Conservation (phyloP, 2,329 filamentous ascomycete species). For the Magnaporthales sp. region DNA sequence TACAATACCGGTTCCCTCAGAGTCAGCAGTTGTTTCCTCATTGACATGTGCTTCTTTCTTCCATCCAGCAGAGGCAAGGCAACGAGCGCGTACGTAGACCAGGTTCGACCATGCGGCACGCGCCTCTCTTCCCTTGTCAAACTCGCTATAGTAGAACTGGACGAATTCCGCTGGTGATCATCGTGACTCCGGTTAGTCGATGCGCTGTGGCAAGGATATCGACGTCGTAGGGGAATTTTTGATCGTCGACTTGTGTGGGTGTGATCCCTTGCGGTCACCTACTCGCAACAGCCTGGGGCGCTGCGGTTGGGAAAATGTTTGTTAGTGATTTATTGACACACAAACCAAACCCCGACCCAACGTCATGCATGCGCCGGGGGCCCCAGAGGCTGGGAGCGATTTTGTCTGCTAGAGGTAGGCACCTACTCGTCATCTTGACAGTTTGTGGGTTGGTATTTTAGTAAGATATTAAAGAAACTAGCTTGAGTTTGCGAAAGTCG, state of each 20-base stretch:
- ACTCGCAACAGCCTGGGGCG: conserved; percentile 6
- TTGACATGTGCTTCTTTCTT: not conserved
- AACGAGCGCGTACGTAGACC: conserved; percentile 5
- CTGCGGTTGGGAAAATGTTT: not conserved
- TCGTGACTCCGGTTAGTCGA: not conserved
- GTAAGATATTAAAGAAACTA: too few relatives aligned
- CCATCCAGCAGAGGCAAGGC: too few relatives aligned
- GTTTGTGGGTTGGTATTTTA: not conserved
- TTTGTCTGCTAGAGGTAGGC: not conserved
- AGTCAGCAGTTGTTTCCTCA: not conserved
- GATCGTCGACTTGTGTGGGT: not conserved
- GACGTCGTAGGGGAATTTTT: not conserved
- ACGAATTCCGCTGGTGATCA: conserved; percentile 68
- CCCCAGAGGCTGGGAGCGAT: not conserved
- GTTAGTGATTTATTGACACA: not conserved
- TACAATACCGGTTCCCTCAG: conserved; percentile 24
- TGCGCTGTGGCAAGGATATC: not conserved
- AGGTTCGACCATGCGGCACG: conserved; percentile 5
- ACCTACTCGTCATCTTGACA: conserved; percentile 6
- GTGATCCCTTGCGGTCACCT: not conserved
- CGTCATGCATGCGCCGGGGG: not conserved
- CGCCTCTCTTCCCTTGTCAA: conserved; percentile 45
- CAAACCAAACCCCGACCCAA: not conserved
- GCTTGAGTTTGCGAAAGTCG: not conserved
- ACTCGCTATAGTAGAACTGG: conserved; percentile 81